These are phyloP conservation scores for Cladophialophora exuberans DNA, from an alignment of 2,329 filamentous ascomycete genomes.

Conservation along the genomic window DNA sequence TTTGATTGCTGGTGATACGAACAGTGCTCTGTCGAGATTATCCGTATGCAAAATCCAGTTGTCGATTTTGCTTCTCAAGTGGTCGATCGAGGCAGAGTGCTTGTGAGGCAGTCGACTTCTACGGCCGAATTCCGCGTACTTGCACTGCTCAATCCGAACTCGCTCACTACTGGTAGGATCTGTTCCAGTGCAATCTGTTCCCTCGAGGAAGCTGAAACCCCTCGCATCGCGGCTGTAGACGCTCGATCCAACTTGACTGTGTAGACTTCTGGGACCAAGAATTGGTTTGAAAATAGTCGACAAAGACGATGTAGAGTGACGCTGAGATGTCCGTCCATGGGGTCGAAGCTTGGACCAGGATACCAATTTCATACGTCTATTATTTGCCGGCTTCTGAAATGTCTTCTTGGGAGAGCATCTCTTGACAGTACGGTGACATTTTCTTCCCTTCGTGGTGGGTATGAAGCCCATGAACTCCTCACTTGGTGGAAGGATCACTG, in stretches of 20 bases:
- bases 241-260: constrained; percentile 24
- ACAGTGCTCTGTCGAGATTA: constrained; percentile 6
- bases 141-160: background rate
- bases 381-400: constrained; percentile 7
- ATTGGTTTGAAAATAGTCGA: constrained; percentile 25
- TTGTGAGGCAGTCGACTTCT: constrained; percentile 1
- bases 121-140: background rate
- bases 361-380: constrained; percentile 9
- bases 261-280: constrained; percentile 6
- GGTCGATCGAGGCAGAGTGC: constrained; percentile 14
- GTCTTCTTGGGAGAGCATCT: background rate
- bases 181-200: background rate
- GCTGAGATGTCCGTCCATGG: background rate
- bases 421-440: background rate
- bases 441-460: background rate
- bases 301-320: constrained; percentile 22
- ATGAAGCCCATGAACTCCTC: background rate
- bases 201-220: constrained; percentile 22
- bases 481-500: constrained; percentile 14
- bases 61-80: constrained; percentile 26
- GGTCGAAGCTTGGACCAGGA: constrained; percentile 9
- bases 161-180: background rate
- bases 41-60: constrained; percentile 26
- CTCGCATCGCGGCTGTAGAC: constrained; percentile 29
- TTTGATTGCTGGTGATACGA: constrained; percentile 4